A percentile compares a stretch with the other conserved stretches of the same genome.
Evolutionary conservation across 2,329 filamentous ascomycete genomes (phyloP).

Genomic region (Plenodomus lindquistii): DNA sequence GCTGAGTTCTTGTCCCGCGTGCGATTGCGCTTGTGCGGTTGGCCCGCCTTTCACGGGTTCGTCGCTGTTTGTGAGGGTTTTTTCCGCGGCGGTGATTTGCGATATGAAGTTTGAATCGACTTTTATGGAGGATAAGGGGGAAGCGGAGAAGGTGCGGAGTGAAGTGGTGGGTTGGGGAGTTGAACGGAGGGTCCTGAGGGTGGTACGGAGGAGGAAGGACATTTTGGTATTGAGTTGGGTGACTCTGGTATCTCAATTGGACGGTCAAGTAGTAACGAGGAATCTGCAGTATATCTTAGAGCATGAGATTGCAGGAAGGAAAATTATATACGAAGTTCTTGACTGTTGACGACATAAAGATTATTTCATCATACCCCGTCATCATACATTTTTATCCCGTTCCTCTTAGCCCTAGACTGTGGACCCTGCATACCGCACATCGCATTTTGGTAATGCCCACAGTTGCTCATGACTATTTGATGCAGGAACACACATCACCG

Average conservation of each 20-base stretch:
- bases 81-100: slow-evolving; percentile 48
- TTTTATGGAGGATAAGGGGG: slow-evolving; percentile 17
- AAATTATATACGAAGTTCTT: too few species aligned
- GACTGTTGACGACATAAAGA: too few species aligned
- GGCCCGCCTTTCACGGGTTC: slow-evolving; percentile 45
- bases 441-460: background rate
- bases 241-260: background rate
- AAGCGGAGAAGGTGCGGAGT: slow-evolving; percentile 16
- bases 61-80: slow-evolving; percentile 42
- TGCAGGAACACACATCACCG: background rate
- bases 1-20: slow-evolving; percentile 38
- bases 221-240: background rate
- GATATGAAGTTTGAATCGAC: slow-evolving; percentile 47
- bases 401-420: background rate
- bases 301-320: too few species aligned
- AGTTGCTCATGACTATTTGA: background rate
- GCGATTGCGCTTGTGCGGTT: slow-evolving; percentile 48
- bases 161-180: background rate
- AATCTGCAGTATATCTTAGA: background rate
- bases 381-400: too few species aligned
- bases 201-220: background rate
- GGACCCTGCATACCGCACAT: background rate
- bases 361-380: background rate
- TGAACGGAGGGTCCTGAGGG: background rate
- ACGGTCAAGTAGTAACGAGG: background rate